These are phyloP conservation scores for Brassica juncea DNA, from an alignment of 345 rosid species.

Conservation along the genomic window DNA sequence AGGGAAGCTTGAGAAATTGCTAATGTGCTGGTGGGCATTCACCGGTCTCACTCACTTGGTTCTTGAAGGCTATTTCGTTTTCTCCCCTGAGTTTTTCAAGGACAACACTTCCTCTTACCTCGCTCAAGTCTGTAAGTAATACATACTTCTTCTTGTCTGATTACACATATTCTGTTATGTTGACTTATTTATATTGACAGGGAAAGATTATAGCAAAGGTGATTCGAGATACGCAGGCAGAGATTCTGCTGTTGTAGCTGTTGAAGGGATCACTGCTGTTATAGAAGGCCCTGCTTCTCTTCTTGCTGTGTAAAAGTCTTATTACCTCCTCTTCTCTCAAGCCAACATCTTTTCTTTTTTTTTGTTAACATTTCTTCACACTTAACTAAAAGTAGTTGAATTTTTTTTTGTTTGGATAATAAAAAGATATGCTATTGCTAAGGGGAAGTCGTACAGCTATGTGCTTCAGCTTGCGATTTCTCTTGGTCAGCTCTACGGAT, in stretches of 20 bases:
- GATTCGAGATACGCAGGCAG: slow-evolving; percentile 88
- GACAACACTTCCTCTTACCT: slow-evolving; percentile 71
- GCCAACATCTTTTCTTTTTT: neutral
- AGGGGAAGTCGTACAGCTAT: slow-evolving; percentile 70
- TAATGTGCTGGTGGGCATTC: slow-evolving; percentile 99
- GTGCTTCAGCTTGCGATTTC: slow-evolving; percentile 84
- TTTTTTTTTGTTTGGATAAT: neutral
- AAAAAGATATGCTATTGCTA: slow-evolving; percentile 77
- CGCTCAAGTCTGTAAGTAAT: slow-evolving; percentile 88
- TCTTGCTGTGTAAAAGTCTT: slow-evolving; percentile 65
- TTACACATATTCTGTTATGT: neutral
- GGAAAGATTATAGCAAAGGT: slow-evolving; percentile 98
- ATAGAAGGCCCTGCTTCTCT: slow-evolving; percentile 83
- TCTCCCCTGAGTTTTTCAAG: slow-evolving; percentile 85
- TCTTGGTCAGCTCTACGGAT: slow-evolving; percentile 89
- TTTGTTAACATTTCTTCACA: neutral
- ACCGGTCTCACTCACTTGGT: slow-evolving; percentile 83
- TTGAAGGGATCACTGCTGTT: slow-evolving; percentile 92
- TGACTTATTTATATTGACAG: slow-evolving; percentile 37
- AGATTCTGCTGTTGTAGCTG: slow-evolving; percentile 66
- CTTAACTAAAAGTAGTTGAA: neutral
- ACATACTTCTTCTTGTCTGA: neutral
- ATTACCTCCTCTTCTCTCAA: neutral
- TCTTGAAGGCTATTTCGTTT: slow-evolving; percentile 88
- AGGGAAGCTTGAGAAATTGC: slow-evolving; percentile 54